Evolutionary conservation across 805 yeast species (phyloP).

Genomic region (Metschnikowia santaceciliae): DNA sequence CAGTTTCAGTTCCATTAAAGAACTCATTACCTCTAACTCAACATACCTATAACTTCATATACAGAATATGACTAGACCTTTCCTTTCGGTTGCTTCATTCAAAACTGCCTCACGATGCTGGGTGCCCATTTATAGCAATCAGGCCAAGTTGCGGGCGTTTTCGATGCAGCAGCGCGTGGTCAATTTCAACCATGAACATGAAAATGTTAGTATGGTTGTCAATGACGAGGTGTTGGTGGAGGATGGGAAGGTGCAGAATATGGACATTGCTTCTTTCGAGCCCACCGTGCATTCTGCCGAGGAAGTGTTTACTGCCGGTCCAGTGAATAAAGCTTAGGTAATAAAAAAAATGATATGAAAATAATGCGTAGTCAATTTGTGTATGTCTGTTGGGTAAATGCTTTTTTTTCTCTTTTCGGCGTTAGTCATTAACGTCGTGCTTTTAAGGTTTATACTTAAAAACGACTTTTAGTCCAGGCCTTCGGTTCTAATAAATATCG

Average conservation of each 20-base stretch:
- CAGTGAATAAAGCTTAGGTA: conserved; percentile 29
- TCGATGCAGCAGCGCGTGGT: conserved; percentile 35
- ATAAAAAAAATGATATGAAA: not conserved
- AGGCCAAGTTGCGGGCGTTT: conserved; percentile 24
- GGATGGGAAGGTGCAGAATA: conserved; percentile 4
- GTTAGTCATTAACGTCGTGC: no score
- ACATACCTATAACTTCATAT: not conserved
- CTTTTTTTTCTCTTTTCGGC: no score
- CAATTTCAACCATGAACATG: conserved; percentile 32
- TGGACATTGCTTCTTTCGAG: conserved; percentile 25
- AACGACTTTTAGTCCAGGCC: no score
- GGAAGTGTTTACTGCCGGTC: conserved; percentile 42
- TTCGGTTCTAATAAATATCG: no score
- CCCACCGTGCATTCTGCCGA: conserved; percentile 40
- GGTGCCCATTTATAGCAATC: conserved; percentile 22
- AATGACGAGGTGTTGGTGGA: conserved; percentile 30
- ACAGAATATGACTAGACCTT: conserved; percentile 23
- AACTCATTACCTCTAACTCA: not conserved
- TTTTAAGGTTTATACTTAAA: no score
- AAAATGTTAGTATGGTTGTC: conserved; percentile 25
- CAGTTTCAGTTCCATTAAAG: no score
- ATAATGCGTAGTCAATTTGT: no score
- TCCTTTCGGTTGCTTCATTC: conserved; percentile 31
- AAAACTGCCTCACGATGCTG: conserved; percentile 44
- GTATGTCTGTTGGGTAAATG: no score